phyloP scores from a whole-genome alignment of 2,329 filamentous ascomycete genomes.

The Trematosphaeria pertusa region DNA sequence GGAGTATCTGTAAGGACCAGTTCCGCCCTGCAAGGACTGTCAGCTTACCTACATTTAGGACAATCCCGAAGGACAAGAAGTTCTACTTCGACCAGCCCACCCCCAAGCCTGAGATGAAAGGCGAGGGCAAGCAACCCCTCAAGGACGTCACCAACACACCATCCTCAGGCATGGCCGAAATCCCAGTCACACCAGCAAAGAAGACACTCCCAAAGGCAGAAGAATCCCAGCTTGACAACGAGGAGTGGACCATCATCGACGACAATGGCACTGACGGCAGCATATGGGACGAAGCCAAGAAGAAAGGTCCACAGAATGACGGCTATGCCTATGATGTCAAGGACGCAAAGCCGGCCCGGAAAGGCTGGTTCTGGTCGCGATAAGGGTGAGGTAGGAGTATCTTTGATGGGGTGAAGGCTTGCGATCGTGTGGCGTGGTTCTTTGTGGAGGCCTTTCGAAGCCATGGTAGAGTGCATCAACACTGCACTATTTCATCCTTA shows the following conservation, averaged over 20 bases:
- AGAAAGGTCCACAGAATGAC: not conserved
- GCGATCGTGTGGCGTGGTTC: no score
- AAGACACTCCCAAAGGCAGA: not conserved
- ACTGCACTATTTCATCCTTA: no score
- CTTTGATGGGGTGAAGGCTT: no score
- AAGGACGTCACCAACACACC: not conserved
- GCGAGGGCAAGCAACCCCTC: not conserved
- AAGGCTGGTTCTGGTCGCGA: not conserved
- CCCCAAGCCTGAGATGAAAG: not conserved
- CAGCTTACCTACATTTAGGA: not conserved
- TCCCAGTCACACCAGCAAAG: not conserved
- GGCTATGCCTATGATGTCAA: not conserved
- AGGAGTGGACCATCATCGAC: not conserved
- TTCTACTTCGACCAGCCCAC: not conserved
- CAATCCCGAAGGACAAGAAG: not conserved
- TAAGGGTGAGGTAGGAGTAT: no score
- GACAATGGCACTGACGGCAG: no score
- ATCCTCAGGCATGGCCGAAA: not conserved
- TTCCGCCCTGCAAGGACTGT: not conserved
- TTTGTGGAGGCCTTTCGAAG: no score
- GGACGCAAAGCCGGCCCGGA: not conserved
- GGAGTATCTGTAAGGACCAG: constrained; percentile 2
- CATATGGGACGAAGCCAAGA: no score
- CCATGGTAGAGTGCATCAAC: no score
- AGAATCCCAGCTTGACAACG: not conserved